Evolutionary conservation across 164 flowering plant species (phyloP), one percentile per base, ranked within the genome.

Genomic region (Umbilicus rupestris): DNA sequence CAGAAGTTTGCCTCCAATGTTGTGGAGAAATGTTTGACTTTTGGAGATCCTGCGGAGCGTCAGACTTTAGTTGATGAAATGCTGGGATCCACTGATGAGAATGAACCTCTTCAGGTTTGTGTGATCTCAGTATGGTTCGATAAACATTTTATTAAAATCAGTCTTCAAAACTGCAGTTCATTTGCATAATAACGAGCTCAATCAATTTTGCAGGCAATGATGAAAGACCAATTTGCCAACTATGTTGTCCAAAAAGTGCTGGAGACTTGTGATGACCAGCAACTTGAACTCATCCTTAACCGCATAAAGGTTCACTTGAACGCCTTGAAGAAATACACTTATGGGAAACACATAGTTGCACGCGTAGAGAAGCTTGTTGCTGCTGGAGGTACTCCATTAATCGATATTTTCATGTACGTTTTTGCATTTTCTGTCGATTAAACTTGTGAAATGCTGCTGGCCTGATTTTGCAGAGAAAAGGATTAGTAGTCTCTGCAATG

Each of bases 331-430:
- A 92, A 89, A 80, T 89, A 84, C 73, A 92, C 96, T 47, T 92
- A 92, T 52, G 96, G 97, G 73, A 92, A 92, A 80, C 97, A 92
- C 69, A 92, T 89, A 68, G 96, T 92, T 73, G 97, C 96, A 0
- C 97, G 94, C 69, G 97, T 92, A 70, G 94, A 92, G 82, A 92
- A 92, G 80, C 94, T 91, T 72, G 97, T 91, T 78, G 89, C 94
- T 10, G 94, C 97, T 71, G 97, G 96, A 66, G 97, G 97, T 87
- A 83, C 20, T 20, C 17, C 19, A 35, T 22, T 14, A 33, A 15
- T 62, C 65, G 16, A 6, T 33, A 33, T 6, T 15, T 5, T 15
- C 20, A 17, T 15, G 39, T 30, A 19, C n/a, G 1, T 60, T 3
- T 28, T 0, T 5, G 24, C 8, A 2, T 29, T 15, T 58, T 58